A percentile compares a stretch with the other conserved stretches of the same genome.
Conservation (phyloP, 495 filamentous ascomycete genomes). For the Penicillium chermesinum region DNA sequence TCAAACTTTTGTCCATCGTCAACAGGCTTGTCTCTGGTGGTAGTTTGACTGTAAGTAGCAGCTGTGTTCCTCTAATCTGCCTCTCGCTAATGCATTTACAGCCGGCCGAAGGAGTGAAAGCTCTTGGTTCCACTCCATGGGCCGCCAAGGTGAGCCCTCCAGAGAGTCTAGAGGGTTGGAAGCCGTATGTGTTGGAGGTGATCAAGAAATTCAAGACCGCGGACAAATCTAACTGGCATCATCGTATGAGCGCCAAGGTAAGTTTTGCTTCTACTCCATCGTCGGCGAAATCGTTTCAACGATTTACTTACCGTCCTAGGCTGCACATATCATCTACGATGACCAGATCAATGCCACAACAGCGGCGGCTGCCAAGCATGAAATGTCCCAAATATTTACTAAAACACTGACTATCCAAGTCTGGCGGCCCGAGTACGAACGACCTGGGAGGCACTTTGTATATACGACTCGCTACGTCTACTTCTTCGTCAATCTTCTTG, state of each 20-base stretch:
- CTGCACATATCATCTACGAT: conserved; percentile 71
- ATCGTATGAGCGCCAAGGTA: conserved; percentile 77
- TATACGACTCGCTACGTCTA: conserved; percentile 87
- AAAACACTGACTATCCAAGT: conserved; percentile 93
- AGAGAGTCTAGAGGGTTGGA: conserved; percentile 61
- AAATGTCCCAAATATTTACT: conserved; percentile 85
- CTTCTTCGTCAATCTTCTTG: conserved; percentile 70
- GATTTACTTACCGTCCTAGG: conserved; percentile 33
- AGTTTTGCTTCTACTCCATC: not conserved
- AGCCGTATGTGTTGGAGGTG: conserved; percentile 64
- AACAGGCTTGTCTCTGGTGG: conserved; percentile 67
- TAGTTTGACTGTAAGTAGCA: conserved; percentile 26
- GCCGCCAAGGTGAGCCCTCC: conserved; percentile 45
- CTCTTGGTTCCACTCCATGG: conserved; percentile 53
- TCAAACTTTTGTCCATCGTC: conserved; percentile 83
- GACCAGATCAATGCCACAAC: conserved; percentile 39
- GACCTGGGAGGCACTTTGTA: conserved; percentile 86
- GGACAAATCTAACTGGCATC: conserved; percentile 96
- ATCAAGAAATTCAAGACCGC: conserved; percentile 71
- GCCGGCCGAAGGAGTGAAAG: conserved; percentile 47
- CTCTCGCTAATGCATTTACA: conserved; percentile 17
- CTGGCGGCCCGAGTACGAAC: conserved; percentile 91
- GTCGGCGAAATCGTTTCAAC: too few relatives aligned
- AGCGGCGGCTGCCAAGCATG: conserved; percentile 62
- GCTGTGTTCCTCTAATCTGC: not conserved